A percentile compares a stretch with the other conserved stretches of the same genome.
Conservation (phyloP, 116 monocot genomes). For the Dioscorea cayenensis region DNA sequence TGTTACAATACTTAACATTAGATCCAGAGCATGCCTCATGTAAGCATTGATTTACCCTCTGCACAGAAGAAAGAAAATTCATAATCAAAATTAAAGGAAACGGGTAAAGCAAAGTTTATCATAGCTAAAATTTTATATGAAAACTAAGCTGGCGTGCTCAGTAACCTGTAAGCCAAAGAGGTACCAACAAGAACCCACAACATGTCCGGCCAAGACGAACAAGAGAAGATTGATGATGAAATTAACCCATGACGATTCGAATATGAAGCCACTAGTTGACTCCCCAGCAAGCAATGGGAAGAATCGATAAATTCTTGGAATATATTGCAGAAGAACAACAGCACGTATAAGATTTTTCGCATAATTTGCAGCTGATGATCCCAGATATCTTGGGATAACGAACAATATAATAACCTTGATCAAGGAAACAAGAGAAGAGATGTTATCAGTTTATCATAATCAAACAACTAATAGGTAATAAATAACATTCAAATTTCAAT, state of each 20-base stretch:
- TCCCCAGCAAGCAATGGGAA: conserved; percentile 63
- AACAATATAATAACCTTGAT: conserved; percentile 74
- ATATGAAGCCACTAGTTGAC: conserved; percentile 78
- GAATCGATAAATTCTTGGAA: conserved; percentile 62
- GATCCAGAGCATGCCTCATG: conserved; percentile 31
- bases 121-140: too few relatives aligned
- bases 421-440: background rate
- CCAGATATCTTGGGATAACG: conserved; percentile 59
- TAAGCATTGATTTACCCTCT: conserved; percentile 83
- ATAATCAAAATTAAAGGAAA: too few relatives aligned
- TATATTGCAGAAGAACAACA: conserved; percentile 76
- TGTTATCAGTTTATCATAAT: too few relatives aligned
- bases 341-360: conserved; percentile 73
- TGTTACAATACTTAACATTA: conserved; percentile 14
- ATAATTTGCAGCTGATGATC: conserved; percentile 59
- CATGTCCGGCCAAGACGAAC: conserved; percentile 88
- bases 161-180: conserved; percentile 84
- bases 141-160: background rate
- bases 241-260: conserved; percentile 92
- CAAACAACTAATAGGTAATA: too few relatives aligned
- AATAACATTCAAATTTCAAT: too few relatives aligned
- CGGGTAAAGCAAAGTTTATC: too few relatives aligned
- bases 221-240: conserved; percentile 87
- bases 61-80: conserved; percentile 11
- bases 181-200: conserved; percentile 91